Percentiles rank a stretch among this genome's conserved stretches.
Evolutionary conservation across 2,329 filamentous ascomycete species (phyloP).

Genomic region (Ceratocystis cacaofunesta): DNA sequence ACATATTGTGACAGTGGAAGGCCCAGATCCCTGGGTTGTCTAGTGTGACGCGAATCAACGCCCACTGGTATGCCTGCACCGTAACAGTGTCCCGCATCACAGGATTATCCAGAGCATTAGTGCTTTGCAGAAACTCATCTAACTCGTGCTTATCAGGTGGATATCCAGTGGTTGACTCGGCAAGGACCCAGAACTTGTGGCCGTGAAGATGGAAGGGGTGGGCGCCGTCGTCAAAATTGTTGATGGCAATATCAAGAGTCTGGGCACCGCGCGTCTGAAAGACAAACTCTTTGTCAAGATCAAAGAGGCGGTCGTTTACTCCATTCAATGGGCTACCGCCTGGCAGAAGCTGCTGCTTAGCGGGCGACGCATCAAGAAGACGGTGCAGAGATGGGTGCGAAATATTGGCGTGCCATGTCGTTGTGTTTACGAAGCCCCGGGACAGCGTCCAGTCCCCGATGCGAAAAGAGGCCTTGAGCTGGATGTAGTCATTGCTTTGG

Average conservation of each 20-base stretch:
- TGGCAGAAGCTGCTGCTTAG: conserved; percentile 9
- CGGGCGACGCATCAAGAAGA: conserved; percentile 21
- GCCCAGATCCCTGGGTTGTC: conserved; percentile 45
- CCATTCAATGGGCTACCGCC: conserved; percentile 17
- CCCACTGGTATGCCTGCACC: conserved; percentile 40
- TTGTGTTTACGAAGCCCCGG: conserved; percentile 40
- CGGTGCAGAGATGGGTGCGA: conserved; percentile 27
- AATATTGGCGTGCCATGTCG: conserved; percentile 31
- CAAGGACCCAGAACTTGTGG: conserved; percentile 34
- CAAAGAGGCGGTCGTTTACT: conserved; percentile 24
- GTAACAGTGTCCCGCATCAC: conserved; percentile 32
- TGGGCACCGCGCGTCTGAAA: conserved; percentile 37
- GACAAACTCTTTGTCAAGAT: conserved; percentile 27
- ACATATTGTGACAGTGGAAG: conserved; percentile 44
- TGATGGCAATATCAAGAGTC: conserved; percentile 26
- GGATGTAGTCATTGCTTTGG: conserved; percentile 28
- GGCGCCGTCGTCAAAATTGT: conserved; percentile 24
- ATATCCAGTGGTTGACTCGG: conserved; percentile 25
- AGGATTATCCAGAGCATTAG: conserved; percentile 23
- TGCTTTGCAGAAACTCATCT: conserved; percentile 20
- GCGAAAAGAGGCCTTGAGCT: conserved; percentile 39
- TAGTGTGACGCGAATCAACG: conserved; percentile 37
- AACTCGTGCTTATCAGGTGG: conserved; percentile 23
- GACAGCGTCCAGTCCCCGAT: conserved; percentile 39
- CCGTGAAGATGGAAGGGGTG: conserved; percentile 40